A percentile compares a stretch with the other conserved stretches of the same genome.
Evolutionary conservation across 805 yeast species (phyloP).

Genomic region (Danielozyma ontarioensis): DNA sequence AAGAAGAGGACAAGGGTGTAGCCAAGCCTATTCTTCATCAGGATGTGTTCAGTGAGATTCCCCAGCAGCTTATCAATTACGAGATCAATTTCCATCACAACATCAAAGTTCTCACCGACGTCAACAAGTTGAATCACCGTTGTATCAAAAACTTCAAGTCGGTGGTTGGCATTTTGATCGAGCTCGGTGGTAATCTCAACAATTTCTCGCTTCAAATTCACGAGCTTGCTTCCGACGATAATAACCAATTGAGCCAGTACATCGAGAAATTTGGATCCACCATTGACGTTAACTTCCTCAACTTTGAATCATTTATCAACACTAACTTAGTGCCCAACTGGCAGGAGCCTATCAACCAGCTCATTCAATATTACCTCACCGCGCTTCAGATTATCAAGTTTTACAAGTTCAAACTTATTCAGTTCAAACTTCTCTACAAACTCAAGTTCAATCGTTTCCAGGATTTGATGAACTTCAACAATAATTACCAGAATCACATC

Average conservation of each 20-base stretch:
- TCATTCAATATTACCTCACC: conserved; percentile 39
- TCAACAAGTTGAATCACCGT: conserved; percentile 34
- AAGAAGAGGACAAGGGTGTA: conserved; percentile 6
- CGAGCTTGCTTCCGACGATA: conserved; percentile 2
- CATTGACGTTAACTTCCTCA: conserved; percentile 46
- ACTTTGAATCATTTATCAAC: conserved; percentile 40
- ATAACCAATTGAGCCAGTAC: conserved; percentile 22
- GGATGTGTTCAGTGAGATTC: conserved; percentile 22
- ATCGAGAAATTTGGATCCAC: conserved; percentile 52
- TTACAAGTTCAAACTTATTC: conserved; percentile 49
- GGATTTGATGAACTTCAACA: conserved; percentile 27
- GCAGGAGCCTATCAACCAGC: conserved; percentile 48
- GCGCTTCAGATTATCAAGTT: conserved; percentile 43
- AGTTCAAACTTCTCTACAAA: conserved; percentile 37
- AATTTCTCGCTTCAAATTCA: conserved; percentile 46
- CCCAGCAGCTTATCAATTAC: conserved; percentile 24
- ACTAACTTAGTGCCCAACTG: conserved; percentile 35
- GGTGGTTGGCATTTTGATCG: conserved; percentile 37
- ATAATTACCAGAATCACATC: conserved; percentile 7
- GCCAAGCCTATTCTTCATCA: too few relatives aligned
- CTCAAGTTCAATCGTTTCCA: conserved; percentile 34
- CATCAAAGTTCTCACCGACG: conserved; percentile 25
- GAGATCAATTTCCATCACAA: conserved; percentile 30
- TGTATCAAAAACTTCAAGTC: conserved; percentile 35
- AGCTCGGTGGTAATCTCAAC: conserved; percentile 53